Conservation (phyloP, 805 yeast genomes). For the Wickerhamiella hasegawae region DNA sequence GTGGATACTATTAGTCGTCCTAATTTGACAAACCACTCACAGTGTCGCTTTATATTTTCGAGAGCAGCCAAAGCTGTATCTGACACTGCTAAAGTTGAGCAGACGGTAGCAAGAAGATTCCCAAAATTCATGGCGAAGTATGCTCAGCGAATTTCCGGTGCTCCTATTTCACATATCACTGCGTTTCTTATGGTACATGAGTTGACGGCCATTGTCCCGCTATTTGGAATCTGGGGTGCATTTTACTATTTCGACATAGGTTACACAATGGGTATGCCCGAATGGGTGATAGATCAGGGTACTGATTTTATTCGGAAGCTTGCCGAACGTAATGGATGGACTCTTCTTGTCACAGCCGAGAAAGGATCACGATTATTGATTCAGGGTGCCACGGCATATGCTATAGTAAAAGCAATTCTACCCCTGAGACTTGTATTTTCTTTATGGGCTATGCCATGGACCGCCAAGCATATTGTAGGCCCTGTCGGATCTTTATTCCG, state of each 20-base stretch:
- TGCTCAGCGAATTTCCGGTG: constrained; percentile 32
- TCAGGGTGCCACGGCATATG: constrained; percentile 66
- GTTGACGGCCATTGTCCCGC: constrained; percentile 55
- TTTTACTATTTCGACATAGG: constrained; percentile 40
- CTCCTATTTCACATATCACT: constrained; percentile 46
- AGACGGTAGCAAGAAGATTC: constrained; percentile 19
- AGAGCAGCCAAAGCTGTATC: constrained; percentile 17
- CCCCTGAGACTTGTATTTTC: constrained; percentile 40
- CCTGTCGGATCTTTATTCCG: constrained; percentile 27
- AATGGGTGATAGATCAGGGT: constrained; percentile 46
- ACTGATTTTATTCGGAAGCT: constrained; percentile 39
- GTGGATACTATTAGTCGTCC: too few species aligned
- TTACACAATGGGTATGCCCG: constrained; percentile 37
- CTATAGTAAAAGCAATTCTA: constrained; percentile 40
- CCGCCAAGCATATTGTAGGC: constrained; percentile 34
- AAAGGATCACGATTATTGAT: constrained; percentile 40
- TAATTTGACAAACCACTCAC: too few species aligned
- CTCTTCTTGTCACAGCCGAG: constrained; percentile 23
- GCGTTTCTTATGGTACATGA: constrained; percentile 60
- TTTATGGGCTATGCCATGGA: constrained; percentile 38
- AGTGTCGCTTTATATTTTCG: constrained; percentile 10
- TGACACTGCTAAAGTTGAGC: constrained; percentile 3
- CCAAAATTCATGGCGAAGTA: constrained; percentile 38
- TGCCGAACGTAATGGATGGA: constrained; percentile 21
- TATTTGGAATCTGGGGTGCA: constrained; percentile 50